Conservation (phyloP, 2,329 filamentous ascomycete genomes). For the Paraconiothyrium brasiliense region DNA sequence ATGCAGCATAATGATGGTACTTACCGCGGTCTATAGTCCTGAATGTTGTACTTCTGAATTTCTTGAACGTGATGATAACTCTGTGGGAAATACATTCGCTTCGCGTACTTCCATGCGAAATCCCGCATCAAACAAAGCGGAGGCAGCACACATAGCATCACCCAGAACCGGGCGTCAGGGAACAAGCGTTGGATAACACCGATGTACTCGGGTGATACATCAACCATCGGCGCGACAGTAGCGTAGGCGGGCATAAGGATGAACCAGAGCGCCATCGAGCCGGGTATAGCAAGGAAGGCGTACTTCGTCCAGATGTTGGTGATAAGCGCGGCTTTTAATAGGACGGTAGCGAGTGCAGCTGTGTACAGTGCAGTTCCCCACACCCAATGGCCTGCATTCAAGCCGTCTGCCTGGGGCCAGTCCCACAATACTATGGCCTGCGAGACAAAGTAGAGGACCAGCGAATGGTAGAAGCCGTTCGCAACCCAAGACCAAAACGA, state of each 20-base stretch:
- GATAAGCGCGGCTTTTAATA: constrained; percentile 92
- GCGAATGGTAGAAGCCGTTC: constrained; percentile 94
- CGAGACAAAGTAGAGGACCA: constrained; percentile 88
- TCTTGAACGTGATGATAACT: constrained; percentile 98
- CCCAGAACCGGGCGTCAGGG: constrained; percentile 85
- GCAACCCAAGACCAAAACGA: constrained; percentile 92
- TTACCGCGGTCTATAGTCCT: constrained; percentile 95
- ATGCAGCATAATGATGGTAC: constrained; percentile 36
- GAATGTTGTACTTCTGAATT: constrained; percentile 99
- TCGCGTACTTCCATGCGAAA: constrained; percentile 95
- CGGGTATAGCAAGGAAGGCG: constrained; percentile 92
- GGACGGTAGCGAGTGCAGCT: constrained; percentile 88
- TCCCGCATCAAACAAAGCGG: constrained; percentile 85
- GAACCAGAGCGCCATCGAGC: constrained; percentile 91
- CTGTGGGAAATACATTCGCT: constrained; percentile 96
- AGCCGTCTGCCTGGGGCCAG: constrained; percentile 79
- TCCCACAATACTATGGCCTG: constrained; percentile 85
- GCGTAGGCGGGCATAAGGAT: constrained; percentile 89
- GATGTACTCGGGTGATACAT: constrained; percentile 83
- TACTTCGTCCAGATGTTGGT: constrained; percentile 99
- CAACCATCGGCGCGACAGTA: constrained; percentile 81
- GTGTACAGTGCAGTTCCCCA: constrained; percentile 98
- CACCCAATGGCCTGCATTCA: constrained; percentile 91
- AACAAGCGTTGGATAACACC: constrained; percentile 86
- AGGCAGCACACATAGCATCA: constrained; percentile 84